Evolutionary conservation across 2,329 filamentous ascomycete genomes (phyloP).

Genomic region (Sclerotinia trifoliorum): DNA sequence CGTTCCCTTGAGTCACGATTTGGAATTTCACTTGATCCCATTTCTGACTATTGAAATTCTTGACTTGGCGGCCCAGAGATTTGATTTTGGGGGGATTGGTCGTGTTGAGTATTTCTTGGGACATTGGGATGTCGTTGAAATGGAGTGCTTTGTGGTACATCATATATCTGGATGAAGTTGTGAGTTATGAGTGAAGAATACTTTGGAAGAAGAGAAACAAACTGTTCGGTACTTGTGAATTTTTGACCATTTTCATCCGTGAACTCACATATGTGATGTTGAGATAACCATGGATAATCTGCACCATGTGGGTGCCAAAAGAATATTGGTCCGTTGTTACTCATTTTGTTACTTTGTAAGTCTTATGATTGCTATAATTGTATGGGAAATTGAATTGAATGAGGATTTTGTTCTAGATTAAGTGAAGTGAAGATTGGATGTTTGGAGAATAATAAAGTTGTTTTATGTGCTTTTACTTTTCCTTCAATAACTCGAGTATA

Average conservation of each 20-base stretch:
- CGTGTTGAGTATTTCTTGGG: not conserved
- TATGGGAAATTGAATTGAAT: not conserved
- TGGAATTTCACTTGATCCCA: conserved; percentile 3
- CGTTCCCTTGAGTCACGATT: not conserved
- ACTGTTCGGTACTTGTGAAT: not conserved
- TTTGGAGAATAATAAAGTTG: not conserved
- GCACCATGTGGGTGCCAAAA: conserved; percentile 9
- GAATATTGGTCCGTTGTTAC: conserved; percentile 5
- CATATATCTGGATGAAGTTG: not conserved
- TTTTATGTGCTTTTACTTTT: not conserved
- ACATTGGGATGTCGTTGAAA: not conserved
- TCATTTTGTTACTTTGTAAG: not conserved
- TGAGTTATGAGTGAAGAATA: not conserved
- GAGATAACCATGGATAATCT: conserved; percentile 1
- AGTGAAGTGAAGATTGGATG: not conserved
- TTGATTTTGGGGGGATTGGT: not conserved
- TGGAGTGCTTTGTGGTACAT: conserved; percentile 12
- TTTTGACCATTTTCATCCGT: not conserved
- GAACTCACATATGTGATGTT: conserved; percentile 6
- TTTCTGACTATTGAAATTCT: not conserved
- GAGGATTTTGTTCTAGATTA: not conserved
- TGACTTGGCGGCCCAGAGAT: not conserved
- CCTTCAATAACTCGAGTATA: too few species aligned
- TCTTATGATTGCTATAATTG: not conserved
- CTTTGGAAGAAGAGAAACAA: not conserved